Percentiles rank a stretch among this genome's conserved stretches.
These are phyloP conservation scores for Saururus chinensis DNA, from an alignment of 164 flowering plant genomes.

Conservation along the genomic window DNA sequence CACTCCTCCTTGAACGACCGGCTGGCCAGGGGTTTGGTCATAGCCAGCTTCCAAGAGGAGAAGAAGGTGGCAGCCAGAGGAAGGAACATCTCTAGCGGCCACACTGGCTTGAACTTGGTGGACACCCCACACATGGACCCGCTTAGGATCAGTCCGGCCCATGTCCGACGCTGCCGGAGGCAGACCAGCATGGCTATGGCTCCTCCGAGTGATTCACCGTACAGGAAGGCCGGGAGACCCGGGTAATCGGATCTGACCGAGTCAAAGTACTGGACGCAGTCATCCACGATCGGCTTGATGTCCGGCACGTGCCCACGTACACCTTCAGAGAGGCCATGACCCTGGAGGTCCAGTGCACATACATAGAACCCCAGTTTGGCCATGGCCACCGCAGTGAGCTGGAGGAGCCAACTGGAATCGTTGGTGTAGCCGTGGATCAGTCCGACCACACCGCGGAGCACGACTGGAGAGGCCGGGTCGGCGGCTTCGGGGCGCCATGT, in stretches of 20 bases:
- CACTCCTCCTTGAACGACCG: slow-evolving; percentile 61
- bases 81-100: slow-evolving; percentile 74
- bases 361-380: slow-evolving; percentile 72
- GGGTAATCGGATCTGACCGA: slow-evolving; percentile 25
- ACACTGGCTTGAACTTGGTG: slow-evolving; percentile 61
- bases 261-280: slow-evolving; percentile 52
- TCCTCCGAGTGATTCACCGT: slow-evolving; percentile 56
- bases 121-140: slow-evolving; percentile 91
- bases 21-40: slow-evolving; percentile 54
- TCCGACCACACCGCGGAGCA: not conserved
- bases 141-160: slow-evolving; percentile 54
- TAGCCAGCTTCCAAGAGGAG: slow-evolving; percentile 68
- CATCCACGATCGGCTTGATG: slow-evolving; percentile 48
- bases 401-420: not conserved
- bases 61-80: slow-evolving; percentile 36
- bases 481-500: not conserved
- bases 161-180: slow-evolving; percentile 19
- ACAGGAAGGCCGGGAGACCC: slow-evolving; percentile 44
- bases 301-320: slow-evolving; percentile 65
- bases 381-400: not conserved
- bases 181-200: slow-evolving; percentile 69
- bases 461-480: no score
- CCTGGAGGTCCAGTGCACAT: slow-evolving; percentile 74
- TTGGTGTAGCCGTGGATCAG: not conserved
- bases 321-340: slow-evolving; percentile 79